Percentiles rank a stretch among this genome's conserved stretches.
Conservation (phyloP, 352 stramenopile species). For the Phytopythium litorale region DNA sequence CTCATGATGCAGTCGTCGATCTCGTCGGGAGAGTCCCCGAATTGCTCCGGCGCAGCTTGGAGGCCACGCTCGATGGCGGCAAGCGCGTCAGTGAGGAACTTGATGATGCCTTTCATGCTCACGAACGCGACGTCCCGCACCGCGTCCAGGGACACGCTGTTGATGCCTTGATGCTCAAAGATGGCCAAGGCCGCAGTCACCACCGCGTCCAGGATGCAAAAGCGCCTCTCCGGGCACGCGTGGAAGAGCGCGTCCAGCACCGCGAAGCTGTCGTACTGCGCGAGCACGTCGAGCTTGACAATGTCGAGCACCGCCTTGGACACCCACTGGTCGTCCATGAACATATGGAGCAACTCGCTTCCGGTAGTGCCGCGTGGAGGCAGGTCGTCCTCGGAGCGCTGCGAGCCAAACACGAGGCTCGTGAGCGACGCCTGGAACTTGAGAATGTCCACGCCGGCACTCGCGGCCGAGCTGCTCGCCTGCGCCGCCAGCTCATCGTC, state of each 20-base stretch:
- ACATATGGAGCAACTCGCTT: conserved; percentile 33
- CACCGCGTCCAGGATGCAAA: conserved; percentile 31
- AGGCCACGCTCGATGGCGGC: conserved; percentile 35
- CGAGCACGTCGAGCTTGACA: conserved; percentile 51
- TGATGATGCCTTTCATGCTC: conserved; percentile 53
- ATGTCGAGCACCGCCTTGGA: conserved; percentile 33
- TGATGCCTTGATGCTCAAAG: conserved; percentile 51
- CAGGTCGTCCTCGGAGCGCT: conserved; percentile 17
- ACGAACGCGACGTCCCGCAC: conserved; percentile 33
- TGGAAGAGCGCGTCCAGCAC: conserved; percentile 56
- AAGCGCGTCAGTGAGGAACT: conserved; percentile 49
- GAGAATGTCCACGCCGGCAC: conserved; percentile 50
- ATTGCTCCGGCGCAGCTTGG: conserved; percentile 28
- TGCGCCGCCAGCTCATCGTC: conserved; percentile 35
- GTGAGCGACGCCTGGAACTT: conserved; percentile 57
- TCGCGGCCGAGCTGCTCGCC: conserved; percentile 7
- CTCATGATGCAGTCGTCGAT: conserved; percentile 28
- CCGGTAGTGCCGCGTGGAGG: conserved; percentile 20
- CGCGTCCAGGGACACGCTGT: conserved; percentile 5
- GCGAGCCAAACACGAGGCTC: conserved; percentile 38
- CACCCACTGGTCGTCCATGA: conserved; percentile 50
- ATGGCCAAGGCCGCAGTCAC: conserved; percentile 49
- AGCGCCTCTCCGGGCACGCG: conserved; percentile 24
- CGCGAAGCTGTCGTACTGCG: conserved; percentile 60
- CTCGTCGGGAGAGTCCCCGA: conserved; percentile 31